Evolutionary conservation across 2,329 filamentous ascomycete species (phyloP).

Genomic region (Acephala macrosclerotiorum): DNA sequence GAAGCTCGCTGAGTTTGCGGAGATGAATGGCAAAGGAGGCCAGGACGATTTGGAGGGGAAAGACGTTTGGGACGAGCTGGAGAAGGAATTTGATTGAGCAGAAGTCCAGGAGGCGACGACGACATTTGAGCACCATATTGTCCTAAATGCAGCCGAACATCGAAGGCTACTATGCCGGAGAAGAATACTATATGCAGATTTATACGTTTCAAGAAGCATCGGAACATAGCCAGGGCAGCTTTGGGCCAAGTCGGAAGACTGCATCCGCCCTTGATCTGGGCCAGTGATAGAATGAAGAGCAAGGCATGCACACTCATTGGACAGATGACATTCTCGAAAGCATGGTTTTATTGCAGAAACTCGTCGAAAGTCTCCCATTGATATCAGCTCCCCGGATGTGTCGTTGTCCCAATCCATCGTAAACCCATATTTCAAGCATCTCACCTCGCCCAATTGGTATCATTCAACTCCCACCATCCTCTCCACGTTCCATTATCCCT

Average conservation of each 20-base stretch:
- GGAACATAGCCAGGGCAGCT: too few species aligned
- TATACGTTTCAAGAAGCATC: too few species aligned
- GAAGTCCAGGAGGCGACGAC: background rate
- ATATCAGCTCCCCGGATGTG: background rate
- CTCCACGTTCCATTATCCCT: background rate
- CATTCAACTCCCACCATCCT: background rate
- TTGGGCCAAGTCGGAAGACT: too few species aligned
- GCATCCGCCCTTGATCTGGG: too few species aligned
- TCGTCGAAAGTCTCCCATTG: background rate
- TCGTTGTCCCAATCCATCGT: background rate
- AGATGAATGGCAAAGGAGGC: conserved; percentile 20
- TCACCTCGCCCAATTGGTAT: background rate
- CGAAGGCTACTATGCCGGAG: too few species aligned
- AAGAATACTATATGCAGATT: too few species aligned
- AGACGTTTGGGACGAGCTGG: conserved; percentile 53
- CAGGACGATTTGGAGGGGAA: conserved; percentile 29
- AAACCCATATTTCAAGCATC: background rate
- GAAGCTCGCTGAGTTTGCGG: conserved; percentile 27
- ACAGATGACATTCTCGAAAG: background rate
- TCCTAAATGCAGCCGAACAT: too few species aligned
- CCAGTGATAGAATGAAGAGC: background rate
- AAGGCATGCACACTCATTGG: background rate
- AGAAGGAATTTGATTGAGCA: conserved; percentile 48
- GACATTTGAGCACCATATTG: too few species aligned
- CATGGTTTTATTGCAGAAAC: background rate